Percentiles rank a stretch among this genome's conserved stretches.
Conservation (phyloP, 2,329 filamentous ascomycete genomes). For the Hypoxylon rubiginosum region DNA sequence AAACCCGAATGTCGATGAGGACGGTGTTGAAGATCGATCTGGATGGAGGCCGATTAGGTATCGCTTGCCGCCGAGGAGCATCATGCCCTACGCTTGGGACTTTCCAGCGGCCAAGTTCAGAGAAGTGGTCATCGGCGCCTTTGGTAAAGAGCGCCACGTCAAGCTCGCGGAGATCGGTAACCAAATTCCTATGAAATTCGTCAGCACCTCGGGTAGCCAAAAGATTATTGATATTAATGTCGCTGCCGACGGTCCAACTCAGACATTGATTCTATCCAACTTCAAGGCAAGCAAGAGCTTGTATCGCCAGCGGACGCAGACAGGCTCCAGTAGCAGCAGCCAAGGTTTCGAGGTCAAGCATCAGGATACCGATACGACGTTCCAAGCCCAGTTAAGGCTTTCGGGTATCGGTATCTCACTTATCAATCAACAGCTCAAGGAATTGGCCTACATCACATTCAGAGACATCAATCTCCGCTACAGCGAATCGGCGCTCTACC, state of each 20-base stretch:
- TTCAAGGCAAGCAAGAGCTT: constrained; percentile 93
- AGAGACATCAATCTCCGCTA: constrained; percentile 92
- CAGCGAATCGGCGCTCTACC: constrained; percentile 92
- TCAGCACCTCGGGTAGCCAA: constrained; percentile 73
- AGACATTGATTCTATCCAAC: constrained; percentile 93
- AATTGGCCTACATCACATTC: constrained; percentile 93
- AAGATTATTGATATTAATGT: constrained; percentile 98
- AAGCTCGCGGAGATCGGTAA: constrained; percentile 98
- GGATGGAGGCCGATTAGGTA: constrained; percentile 95
- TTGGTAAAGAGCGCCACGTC: constrained; percentile 87
- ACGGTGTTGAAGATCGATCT: constrained; percentile 84
- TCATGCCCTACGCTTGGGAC: constrained; percentile 99
- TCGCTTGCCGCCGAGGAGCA: constrained; percentile 90
- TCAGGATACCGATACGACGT: constrained; percentile 86
- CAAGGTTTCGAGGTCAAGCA: constrained; percentile 95
- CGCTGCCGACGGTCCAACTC: constrained; percentile 92
- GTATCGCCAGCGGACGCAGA: constrained; percentile 75
- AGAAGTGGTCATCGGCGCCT: constrained; percentile 85
- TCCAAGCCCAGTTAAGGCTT: constrained; percentile 88
- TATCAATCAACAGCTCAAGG: constrained; percentile 91
- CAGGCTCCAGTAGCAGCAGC: constrained; percentile 64
- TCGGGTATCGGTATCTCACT: constrained; percentile 93
- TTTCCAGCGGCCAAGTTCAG: constrained; percentile 98
- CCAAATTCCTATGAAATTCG: constrained; percentile 91
- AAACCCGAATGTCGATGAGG: constrained; percentile 92